A percentile compares a stretch with the other conserved stretches of the same genome.
Evolutionary conservation across 148 eudicot genomes (phyloP).

Genomic region (Silene latifolia): DNA sequence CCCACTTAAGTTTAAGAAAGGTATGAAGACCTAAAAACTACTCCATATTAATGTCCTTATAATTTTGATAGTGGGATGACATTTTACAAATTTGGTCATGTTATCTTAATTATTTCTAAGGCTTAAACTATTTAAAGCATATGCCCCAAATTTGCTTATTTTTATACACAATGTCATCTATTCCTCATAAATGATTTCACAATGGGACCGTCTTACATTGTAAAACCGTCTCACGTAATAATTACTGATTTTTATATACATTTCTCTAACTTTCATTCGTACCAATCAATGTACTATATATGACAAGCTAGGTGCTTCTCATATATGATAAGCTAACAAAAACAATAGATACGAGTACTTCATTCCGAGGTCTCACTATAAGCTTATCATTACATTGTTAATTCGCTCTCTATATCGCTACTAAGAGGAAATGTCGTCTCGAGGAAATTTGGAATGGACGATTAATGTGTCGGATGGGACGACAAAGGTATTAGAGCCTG

Average conservation of each 20-base stretch:
- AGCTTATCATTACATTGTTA: background rate
- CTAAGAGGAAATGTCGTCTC: slow-evolving; percentile 21
- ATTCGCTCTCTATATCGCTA: background rate
- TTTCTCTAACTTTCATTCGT: slow-evolving; percentile 2
- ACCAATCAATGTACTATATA: slow-evolving; percentile 23
- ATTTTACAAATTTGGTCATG: slow-evolving; percentile 20
- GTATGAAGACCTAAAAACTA: slow-evolving; percentile 18
- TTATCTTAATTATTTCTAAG: slow-evolving; percentile 7
- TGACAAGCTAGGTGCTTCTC: slow-evolving; percentile 10
- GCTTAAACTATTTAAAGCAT: background rate
- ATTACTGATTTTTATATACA: background rate
- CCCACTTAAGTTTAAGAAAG: slow-evolving; percentile 25
- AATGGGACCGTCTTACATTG: no score
- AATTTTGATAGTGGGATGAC: slow-evolving; percentile 27
- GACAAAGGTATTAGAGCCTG: slow-evolving; percentile 39
- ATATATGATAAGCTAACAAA: slow-evolving; percentile 3
- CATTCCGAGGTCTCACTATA: background rate
- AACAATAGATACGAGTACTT: background rate
- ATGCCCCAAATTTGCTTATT: background rate
- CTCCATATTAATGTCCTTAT: background rate
- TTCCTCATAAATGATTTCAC: no score
- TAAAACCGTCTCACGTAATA: no score
- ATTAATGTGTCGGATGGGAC: slow-evolving; percentile 51
- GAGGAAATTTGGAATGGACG: slow-evolving; percentile 61
- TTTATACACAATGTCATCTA: background rate